phyloP scores from a whole-genome alignment of 164 flowering plant species.

The Nymphaea colorata region DNA sequence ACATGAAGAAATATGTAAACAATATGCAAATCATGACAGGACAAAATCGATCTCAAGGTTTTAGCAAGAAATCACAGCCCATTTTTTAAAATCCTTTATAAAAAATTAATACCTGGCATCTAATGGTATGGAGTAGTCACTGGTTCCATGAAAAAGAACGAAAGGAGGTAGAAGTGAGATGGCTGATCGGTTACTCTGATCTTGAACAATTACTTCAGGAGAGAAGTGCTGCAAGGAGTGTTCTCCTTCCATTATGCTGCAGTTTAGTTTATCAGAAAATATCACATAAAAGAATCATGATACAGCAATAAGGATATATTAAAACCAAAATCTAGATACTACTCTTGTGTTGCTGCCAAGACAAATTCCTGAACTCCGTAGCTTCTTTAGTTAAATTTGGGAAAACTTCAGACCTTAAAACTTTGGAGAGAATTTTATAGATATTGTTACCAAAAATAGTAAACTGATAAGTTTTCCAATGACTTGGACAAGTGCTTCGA shows the following conservation, averaged over 20 bases:
- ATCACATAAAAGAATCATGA: neutral
- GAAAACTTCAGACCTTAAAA: too few species aligned
- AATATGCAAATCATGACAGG: too few species aligned
- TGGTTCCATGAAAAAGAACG: constrained; percentile 76
- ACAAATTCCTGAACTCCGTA: too few species aligned
- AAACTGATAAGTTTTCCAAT: neutral
- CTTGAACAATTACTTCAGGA: constrained; percentile 63
- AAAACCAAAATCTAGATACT: neutral
- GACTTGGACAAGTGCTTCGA: too few species aligned
- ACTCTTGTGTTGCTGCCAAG: too few species aligned
- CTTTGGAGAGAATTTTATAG: too few species aligned
- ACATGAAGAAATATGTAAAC: too few species aligned
- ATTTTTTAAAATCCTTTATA: neutral
- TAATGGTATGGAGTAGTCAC: constrained; percentile 74
- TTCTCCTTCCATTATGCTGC: constrained; percentile 96
- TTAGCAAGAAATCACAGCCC: too few species aligned
- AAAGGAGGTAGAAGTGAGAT: constrained; percentile 55
- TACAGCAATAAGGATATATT: neutral
- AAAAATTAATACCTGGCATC: constrained; percentile 51
- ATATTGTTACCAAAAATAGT: neutral
- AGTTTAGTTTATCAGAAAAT: constrained; percentile 1
- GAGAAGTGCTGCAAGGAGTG: constrained; percentile 49
- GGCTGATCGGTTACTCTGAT: constrained; percentile 33
- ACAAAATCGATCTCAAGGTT: too few species aligned
- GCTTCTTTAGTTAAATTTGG: too few species aligned